Evolutionary conservation across 257 asterid genomes (phyloP).

Genomic region (Dorcoceras hygrometricum): DNA sequence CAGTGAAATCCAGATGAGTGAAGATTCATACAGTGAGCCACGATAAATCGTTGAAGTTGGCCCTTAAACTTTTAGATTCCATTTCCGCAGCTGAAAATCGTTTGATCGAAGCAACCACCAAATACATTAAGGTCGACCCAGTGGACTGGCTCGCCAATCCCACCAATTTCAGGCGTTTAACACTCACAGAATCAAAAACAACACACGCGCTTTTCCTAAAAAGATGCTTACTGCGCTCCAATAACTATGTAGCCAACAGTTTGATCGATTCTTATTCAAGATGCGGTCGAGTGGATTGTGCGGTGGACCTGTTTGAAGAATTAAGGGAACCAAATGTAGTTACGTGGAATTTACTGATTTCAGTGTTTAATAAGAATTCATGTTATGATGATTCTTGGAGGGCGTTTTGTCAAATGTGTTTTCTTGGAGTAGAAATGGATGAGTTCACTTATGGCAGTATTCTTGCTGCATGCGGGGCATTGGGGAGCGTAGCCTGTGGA

Average conservation of each 20-base stretch:
- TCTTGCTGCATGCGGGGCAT: slow-evolving; percentile 57
- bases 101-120: slow-evolving; percentile 19
- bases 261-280: slow-evolving; percentile 38
- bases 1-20: slow-evolving; percentile 39
- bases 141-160: slow-evolving; percentile 34
- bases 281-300: slow-evolving; percentile 41
- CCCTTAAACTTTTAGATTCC: slow-evolving; percentile 32
- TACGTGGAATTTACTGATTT: slow-evolving; percentile 65
- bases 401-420: slow-evolving; percentile 46
- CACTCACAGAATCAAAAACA: slow-evolving; percentile 38
- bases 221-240: slow-evolving; percentile 26
- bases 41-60: slow-evolving; percentile 17
- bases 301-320: slow-evolving; percentile 60
- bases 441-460: slow-evolving; percentile 57
- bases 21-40: slow-evolving; percentile 22
- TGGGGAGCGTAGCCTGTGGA: slow-evolving; percentile 38
- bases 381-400: slow-evolving; percentile 57
- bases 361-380: slow-evolving; percentile 49
- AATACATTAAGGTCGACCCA: slow-evolving; percentile 24
- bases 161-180: slow-evolving; percentile 31
- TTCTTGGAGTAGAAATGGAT: slow-evolving; percentile 40
- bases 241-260: slow-evolving; percentile 40
- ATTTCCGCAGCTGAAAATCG: slow-evolving; percentile 29
- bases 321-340: slow-evolving; percentile 45
- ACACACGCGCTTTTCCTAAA: slow-evolving; percentile 48